Base-by-base conservation (phyloP, 768 basidiomycete species). In the Neoboletus brunneissimus region DNA sequence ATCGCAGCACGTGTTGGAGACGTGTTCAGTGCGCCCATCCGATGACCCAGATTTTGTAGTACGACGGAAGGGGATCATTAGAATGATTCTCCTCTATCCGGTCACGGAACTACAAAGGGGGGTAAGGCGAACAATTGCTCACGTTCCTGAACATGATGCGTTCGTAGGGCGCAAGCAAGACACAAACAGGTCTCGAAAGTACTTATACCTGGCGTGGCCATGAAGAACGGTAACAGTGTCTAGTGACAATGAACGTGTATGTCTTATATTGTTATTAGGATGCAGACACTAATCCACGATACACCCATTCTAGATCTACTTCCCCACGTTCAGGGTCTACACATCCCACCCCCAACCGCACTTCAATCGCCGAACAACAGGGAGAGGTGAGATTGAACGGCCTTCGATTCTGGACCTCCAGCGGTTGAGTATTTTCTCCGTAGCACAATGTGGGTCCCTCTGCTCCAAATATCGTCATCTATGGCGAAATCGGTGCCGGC, bases 381-480 rank as follows among this genome's bases (percentile, higher is more conserved):
- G 13, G 42, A 15, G 22, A 23, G 42, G 42, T 23, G n/a, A 23
- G 22, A 23, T 25, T 18, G 22, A 16, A 5, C 15, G 2, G 23
- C 10, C 16, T 10, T 44, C 16, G 5, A 13, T 11, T 29, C 20
- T 6, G 25, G 5, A 25, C 5, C 20, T 41, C 11, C 20, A 13
- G 20, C 40, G 12, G 22, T 20, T 13, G 20, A 41, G 40, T 22
- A 7, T 32, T 31, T 48, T 2, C 15, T 15, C 29, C 15, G 15
- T 31, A 48, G 47, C 13, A 48, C 9, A 7, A 5, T 10, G 47
- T 3, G 15, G 34, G 11, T 20, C 8, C 16, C 32, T 12, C 10
- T 27, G 16, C 22, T 15, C 43, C 57, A 43, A 58, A 58, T 40
- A 45, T 58, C 23, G 22, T 58, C 15, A 45, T 58, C 15, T 54